phyloP scores from a whole-genome alignment of 768 basidiomycete genomes.

The Podaxis sp. region DNA sequence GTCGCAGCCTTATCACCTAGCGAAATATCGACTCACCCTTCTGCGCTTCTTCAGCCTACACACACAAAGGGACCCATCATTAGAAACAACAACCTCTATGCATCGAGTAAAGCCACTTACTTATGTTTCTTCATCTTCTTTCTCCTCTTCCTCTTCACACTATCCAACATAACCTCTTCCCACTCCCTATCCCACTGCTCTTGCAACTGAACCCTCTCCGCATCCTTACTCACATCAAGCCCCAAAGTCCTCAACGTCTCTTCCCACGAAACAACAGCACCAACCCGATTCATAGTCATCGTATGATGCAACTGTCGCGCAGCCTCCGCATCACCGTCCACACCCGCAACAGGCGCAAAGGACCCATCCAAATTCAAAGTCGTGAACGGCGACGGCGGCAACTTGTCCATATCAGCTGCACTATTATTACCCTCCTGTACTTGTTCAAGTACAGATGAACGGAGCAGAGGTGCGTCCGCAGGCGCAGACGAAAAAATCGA shows the following conservation, averaged over 20 bases:
- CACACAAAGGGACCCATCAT: conserved; percentile 12
- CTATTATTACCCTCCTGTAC: not conserved
- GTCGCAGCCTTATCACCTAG: not conserved
- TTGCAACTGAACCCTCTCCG: conserved; percentile 49
- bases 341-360: conserved; percentile 45
- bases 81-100: not conserved
- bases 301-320: conserved; percentile 79
- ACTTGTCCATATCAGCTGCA: conserved; percentile 12
- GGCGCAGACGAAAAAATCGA: conserved; percentile 44
- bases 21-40: conserved; percentile 54
- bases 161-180: conserved; percentile 72
- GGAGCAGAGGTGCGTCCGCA: conserved; percentile 24
- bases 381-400: conserved; percentile 18
- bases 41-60: conserved; percentile 85
- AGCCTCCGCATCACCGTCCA: conserved; percentile 77
- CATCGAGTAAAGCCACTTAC: conserved; percentile 45
- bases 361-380: conserved; percentile 23
- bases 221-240: conserved; percentile 50
- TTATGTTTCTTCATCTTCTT: conserved; percentile 99
- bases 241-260: conserved; percentile 64
- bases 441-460: not conserved
- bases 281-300: conserved; percentile 65
- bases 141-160: conserved; percentile 79
- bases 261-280: conserved; percentile 68
- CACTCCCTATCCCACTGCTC: conserved; percentile 58